Evolutionary conservation across 2,329 filamentous ascomycete species (phyloP), one percentile per base, ranked within the genome.

Genomic region (Exutisphaerella laricina): DNA sequence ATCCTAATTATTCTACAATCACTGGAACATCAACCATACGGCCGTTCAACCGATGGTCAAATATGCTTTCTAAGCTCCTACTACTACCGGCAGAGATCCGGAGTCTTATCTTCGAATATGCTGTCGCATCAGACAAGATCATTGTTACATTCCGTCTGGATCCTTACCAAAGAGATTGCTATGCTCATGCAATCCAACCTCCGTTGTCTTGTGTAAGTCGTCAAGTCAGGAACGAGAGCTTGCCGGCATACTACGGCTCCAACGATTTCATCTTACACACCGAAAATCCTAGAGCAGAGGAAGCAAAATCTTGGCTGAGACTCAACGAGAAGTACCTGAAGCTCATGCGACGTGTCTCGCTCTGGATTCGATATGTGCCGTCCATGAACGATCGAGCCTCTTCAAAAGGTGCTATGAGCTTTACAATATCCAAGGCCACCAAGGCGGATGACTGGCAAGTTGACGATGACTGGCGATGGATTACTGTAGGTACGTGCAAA

Each of bases 201-300:
- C 39, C 56, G 6, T 41, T 62, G 21, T 55, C 57, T 13, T 37
- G 45, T 8, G 55, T 60, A 7, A 57, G 43, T 33, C 48, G 53
- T 12, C 57, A 59, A 31, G 30, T 62, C 8, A 54, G 60, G 5
- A 29, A 23, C 2, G 60, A 63, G 44, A 49, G 37, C 5, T 37
- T 62, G 6, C 58, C 59, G 2, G 26, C 60, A 1, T 62, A 49
- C 48, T 63, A 59, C 45, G 50, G 50, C 28, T 44, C 40, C 47
- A 61, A 61, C 37, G 39, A 46, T 22, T 60, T 62, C 45, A 44
- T 61, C 14, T 35, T 63, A 2, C 58, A 61, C 43, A 58, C 57
- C 7, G 57, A 62, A 42, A 52, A 42, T n/a, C 25, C 45, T 23
- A 59, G 59, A 49, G 49, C 48, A 17, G 45, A 51, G 8, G 55